Conservation (phyloP, 441 rosid species). For the Bruguiera hainesii region DNA sequence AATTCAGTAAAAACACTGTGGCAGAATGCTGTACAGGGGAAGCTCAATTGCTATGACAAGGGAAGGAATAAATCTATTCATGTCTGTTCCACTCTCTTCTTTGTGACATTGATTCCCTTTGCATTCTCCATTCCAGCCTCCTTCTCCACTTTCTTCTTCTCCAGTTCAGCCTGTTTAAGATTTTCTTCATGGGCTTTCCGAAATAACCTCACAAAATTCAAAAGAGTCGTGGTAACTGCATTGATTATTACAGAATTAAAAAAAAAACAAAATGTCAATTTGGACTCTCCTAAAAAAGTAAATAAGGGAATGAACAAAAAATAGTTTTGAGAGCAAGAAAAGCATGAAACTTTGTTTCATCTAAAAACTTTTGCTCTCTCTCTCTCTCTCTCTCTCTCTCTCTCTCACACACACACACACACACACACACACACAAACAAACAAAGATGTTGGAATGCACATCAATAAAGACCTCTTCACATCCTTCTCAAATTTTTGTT, state of each 20-base stretch:
- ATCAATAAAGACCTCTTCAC: background rate
- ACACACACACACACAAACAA: too few relatives aligned
- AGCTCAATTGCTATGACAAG: conserved; percentile 13
- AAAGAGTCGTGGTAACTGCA: conserved; percentile 84
- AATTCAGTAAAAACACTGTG: conserved; percentile 15
- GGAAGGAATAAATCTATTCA: conserved; percentile 23
- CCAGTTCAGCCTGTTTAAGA: conserved; percentile 77
- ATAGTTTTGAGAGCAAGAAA: background rate
- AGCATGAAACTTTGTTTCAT: conserved; percentile 4
- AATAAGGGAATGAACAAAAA: background rate
- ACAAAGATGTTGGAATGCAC: background rate
- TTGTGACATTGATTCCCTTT: conserved; percentile 59
- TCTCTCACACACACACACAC: background rate
- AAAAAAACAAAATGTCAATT: conserved; percentile 8
- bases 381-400: background rate
- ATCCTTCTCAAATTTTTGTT: background rate
- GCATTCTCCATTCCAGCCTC: conserved; percentile 90
- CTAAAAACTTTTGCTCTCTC: background rate
- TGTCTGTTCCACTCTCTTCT: conserved; percentile 50
- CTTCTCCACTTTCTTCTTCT: conserved; percentile 85
- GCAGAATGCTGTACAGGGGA: conserved; percentile 22
- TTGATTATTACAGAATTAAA: conserved; percentile 18
- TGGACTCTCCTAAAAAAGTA: background rate
- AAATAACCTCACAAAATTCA: conserved; percentile 79
- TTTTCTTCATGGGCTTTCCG: conserved; percentile 95